Percentiles rank a stretch among this genome's conserved stretches.
Conservation (phyloP, 2,329 filamentous ascomycete genomes). For the Pseudogymnoascus destructans region DNA sequence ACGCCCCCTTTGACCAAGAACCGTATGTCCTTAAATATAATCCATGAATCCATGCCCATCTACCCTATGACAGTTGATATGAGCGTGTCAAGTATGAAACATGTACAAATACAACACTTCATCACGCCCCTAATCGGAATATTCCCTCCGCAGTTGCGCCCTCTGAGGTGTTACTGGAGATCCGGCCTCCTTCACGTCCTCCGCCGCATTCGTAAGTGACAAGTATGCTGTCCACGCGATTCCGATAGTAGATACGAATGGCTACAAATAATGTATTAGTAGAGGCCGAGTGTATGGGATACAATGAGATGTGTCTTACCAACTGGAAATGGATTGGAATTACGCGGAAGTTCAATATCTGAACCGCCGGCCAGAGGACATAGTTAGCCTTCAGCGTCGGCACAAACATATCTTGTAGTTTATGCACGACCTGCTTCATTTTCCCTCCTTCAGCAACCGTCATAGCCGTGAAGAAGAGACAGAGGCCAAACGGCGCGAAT, state of each 20-base stretch:
- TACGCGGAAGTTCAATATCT: conserved; percentile 90
- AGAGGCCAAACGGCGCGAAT: conserved; percentile 73
- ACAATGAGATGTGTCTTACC: conserved; percentile 42
- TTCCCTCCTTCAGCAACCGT: conserved; percentile 89
- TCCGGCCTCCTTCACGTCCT: conserved; percentile 29
- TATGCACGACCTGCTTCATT: conserved; percentile 61
- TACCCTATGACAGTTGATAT: neutral
- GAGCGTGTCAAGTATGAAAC: neutral
- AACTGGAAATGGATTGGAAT: conserved; percentile 95
- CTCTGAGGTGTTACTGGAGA: neutral
- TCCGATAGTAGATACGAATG: conserved; percentile 88
- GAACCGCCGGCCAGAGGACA: conserved; percentile 86
- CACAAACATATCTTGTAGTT: conserved; percentile 87
- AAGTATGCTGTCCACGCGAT: conserved; percentile 98
- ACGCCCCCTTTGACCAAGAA: conserved; percentile 1
- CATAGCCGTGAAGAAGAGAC: conserved; percentile 87
- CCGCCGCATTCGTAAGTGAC: conserved; percentile 77
- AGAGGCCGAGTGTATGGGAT: neutral
- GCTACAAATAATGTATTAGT: conserved; percentile 39
- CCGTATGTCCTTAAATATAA: neutral
- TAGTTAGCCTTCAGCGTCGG: conserved; percentile 94
- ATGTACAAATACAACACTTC: neutral
- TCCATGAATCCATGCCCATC: neutral
- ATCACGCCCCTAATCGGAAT: neutral
- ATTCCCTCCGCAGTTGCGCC: neutral